Evolutionary conservation across 2,329 filamentous ascomycete genomes (phyloP), one percentile per base, ranked within the genome.

Genomic region (Epichloe gansuensis): DNA sequence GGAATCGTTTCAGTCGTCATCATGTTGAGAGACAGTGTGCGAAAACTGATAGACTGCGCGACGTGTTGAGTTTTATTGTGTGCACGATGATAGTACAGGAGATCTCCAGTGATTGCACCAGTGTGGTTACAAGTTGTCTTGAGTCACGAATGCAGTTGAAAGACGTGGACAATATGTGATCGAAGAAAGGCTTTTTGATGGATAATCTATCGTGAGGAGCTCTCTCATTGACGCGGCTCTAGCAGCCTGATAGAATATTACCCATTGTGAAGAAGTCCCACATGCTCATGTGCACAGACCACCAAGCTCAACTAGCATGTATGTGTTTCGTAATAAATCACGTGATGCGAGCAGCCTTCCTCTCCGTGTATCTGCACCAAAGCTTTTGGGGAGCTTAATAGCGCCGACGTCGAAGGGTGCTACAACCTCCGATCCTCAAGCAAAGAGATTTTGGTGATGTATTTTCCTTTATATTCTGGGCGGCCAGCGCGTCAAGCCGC

Each of bases 1-100:
- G 88, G 80, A 69, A 97, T 93, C 65, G 85, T 82, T 69, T 95
- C 88, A 73, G 82, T 78, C 70, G 87, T 90, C 88, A 95, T 95
- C 62, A 62, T 57, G 37, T 41, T 48, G 46, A 39, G 43, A 43
- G 37, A 31, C 35, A 21, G 5, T 13, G 5, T 15, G 50, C 34
- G 17, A 17, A 23, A 8, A n/a, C 0, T 35, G 31, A 43, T 12
- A 15, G 13, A 12, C 31, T 35, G 39, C 41, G 31, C 13, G 3
- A 45, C 34, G 7, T 11, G 28, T 28, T 17, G 13, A n/a, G 5
- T n/a, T 9, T 5, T 5, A 15, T 17, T 43, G 13, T 9, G n/a
- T 12, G 39, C n/a, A 34, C 8, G n/a, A 23, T 23, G 28, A 21
- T 9, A 8, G 9, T 44, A n/a, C 3, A 34, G 23, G 17, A 28